Evolutionary conservation across 345 rosid genomes (phyloP), one percentile per base, ranked within the genome.

Genomic region (Melaleuca quinquenervia): DNA sequence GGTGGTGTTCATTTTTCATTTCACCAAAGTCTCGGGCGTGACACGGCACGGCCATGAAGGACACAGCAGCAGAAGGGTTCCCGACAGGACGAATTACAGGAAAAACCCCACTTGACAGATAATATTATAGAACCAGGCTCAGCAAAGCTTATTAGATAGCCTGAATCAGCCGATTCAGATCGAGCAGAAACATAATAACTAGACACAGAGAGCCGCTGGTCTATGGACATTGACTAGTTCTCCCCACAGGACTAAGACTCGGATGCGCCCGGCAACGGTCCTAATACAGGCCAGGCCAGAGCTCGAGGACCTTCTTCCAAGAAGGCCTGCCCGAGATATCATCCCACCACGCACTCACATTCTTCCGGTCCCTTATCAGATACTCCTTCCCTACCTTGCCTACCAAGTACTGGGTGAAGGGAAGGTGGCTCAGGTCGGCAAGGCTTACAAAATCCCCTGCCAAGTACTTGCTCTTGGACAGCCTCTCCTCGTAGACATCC

Each of bases 361-460:
- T 92, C 85, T 93, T 91, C 92, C 96, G 92, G n/a, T 90, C 89
- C 85, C 88, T 88, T 50, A 93, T 91, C 94, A 94, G 10, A 74
- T 91, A 83, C 86, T 90, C 91, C 86, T 91, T 93, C 49, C 88
- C 86, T 62, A 93, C 89, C 4, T 87, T 91, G 48, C 93, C 94
- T n/a, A 95, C 92, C 92, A 95, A 82, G 88, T 91, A 92, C 21
- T 94, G 91, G 6, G 94, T 92, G 75, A 92, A 91, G 0, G 96
- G 95, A 3, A 95, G 91, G 90, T 94, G 92, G 85, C 95, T 93
- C n/a, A 93, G 89, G 86, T 95, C 96, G 49, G 98, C 97, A 36
- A 94, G 85, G 90, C 95, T 93, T 62, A 94, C 89, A 91, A 91
- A 94, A 84, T 92, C 94, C 2, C 97, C 96, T 7, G 92, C 97